Conservation (phyloP, 495 filamentous ascomycete genomes). For the Tuber borchii region DNA sequence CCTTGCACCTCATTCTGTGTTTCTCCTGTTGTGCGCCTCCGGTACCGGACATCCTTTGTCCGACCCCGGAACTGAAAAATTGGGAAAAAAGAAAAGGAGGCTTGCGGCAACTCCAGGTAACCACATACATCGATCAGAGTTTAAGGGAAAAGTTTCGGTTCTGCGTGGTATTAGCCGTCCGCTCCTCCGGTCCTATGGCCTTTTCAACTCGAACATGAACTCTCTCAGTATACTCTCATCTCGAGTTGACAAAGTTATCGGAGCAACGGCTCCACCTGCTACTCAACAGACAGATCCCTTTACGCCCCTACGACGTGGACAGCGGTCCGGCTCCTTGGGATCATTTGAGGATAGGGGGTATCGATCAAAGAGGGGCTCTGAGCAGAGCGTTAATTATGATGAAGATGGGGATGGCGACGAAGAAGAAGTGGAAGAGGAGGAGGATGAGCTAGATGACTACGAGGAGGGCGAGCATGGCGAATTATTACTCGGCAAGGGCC, state of each 20-base stretch:
- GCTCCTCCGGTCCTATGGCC: constrained; percentile 51
- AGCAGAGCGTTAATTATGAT: constrained; percentile 21
- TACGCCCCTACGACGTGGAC: constrained; percentile 21
- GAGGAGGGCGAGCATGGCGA: constrained; percentile 43
- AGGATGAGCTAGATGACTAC: constrained; percentile 25
- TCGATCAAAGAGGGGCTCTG: not conserved
- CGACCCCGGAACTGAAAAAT: not conserved
- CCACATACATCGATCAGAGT: not conserved
- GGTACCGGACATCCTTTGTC: not conserved
- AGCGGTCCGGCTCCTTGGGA: constrained; percentile 6
- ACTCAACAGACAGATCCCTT: constrained; percentile 37
- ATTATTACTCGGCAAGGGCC: constrained; percentile 14
- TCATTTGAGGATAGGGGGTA: constrained; percentile 17
- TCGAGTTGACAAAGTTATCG: constrained; percentile 59
- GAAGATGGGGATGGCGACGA: constrained; percentile 47
- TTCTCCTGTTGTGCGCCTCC: not conserved
- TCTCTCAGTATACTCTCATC: constrained; percentile 90
- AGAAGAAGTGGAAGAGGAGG: constrained; percentile 44
- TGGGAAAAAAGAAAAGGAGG: not conserved
- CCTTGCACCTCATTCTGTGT: not conserved
- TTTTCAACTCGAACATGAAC: constrained; percentile 72
- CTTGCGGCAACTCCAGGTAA: not conserved
- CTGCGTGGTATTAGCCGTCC: not conserved
- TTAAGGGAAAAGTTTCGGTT: not conserved
- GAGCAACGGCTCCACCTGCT: constrained; percentile 50